These are phyloP conservation scores for Monilinia laxa DNA, from an alignment of 2,329 filamentous ascomycete species.

Conservation along the genomic window DNA sequence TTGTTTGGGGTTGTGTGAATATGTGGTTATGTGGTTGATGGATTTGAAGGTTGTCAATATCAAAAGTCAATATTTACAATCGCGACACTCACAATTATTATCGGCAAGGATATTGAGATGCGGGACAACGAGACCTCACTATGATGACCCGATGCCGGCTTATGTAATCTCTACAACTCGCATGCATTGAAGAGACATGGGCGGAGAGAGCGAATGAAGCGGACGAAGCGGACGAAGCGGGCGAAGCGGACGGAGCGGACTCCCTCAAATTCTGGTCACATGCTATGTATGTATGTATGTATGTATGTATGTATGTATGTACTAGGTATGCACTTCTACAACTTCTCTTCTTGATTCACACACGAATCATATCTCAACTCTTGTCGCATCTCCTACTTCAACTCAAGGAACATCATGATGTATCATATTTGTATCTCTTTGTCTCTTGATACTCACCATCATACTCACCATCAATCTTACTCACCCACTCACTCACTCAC, in stretches of 20 bases:
- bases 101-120: constrained; percentile 5
- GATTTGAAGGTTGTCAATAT: too few species aligned
- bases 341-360: background rate
- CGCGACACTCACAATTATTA: background rate
- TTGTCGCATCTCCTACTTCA: background rate
- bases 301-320: background rate
- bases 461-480: too few species aligned
- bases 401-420: background rate
- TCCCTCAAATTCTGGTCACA: background rate
- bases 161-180: background rate
- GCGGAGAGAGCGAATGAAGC: too few species aligned
- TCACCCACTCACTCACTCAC: too few species aligned
- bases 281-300: background rate
- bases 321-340: background rate
- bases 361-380: constrained; percentile 17
- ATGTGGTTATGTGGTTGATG: background rate
- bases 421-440: background rate
- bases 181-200: too few species aligned
- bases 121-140: background rate
- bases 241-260: background rate
- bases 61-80: constrained; percentile 6
- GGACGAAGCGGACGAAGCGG: background rate
- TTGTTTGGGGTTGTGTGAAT: background rate
- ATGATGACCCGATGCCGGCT: background rate
- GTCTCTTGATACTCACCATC: background rate